Percentiles rank a stretch among this genome's conserved stretches.
phyloP scores from a whole-genome alignment of 352 stramenopile species.

The Blastocystis sp. region DNA sequence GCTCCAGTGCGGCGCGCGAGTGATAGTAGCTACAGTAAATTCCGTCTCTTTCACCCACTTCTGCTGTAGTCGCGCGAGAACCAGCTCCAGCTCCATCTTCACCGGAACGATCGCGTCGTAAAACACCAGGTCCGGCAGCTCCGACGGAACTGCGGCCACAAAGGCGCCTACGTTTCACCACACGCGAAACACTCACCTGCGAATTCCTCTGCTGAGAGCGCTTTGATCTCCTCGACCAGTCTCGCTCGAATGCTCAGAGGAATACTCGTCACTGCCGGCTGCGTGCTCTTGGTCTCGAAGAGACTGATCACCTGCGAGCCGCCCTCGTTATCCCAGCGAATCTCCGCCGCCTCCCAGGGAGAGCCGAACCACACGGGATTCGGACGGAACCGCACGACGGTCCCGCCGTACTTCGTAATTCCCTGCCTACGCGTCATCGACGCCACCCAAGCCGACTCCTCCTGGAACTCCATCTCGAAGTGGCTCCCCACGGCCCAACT shows the following conservation, averaged over 20 bases:
- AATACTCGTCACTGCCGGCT: background rate
- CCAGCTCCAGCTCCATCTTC: background rate
- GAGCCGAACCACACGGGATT: background rate
- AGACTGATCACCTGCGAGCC: conserved; percentile 27
- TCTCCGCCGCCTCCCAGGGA: conserved; percentile 9
- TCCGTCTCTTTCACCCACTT: background rate
- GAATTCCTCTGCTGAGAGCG: background rate
- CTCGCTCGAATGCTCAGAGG: background rate
- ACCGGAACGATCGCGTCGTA: conserved; percentile 34
- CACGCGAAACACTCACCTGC: background rate
- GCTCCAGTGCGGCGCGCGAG: background rate
- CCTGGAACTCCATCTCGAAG: conserved; percentile 47
- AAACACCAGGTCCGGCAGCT: background rate
- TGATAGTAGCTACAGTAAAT: background rate
- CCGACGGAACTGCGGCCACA: background rate
- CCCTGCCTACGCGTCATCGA: background rate
- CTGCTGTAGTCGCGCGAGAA: background rate
- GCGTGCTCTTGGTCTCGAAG: conserved; percentile 5
- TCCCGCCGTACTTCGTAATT: background rate
- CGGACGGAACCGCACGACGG: background rate
- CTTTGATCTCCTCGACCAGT: background rate
- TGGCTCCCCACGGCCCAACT: conserved; percentile 1
- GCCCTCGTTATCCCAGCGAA: conserved; percentile 24
- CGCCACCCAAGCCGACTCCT: background rate
- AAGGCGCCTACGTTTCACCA: background rate